Evolutionary conservation across 2,329 filamentous ascomycete species (phyloP).

Genomic region (Chrysosporium keratinophilum): DNA sequence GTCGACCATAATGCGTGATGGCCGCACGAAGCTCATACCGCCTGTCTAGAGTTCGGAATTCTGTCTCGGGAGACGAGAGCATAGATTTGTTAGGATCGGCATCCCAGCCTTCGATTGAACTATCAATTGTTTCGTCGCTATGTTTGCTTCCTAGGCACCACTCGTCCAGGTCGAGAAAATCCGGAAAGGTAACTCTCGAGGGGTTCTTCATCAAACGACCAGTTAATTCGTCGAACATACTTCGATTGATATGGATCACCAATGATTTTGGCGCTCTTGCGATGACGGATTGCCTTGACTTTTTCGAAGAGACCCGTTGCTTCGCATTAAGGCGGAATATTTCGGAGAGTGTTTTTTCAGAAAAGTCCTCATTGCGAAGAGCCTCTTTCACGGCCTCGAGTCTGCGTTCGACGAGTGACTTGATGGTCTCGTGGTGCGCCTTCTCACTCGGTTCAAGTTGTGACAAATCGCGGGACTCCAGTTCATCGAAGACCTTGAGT

Average conservation of each 20-base stretch:
- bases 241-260: conserved; percentile 81
- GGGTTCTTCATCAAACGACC: conserved; percentile 74
- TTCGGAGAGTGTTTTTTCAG: conserved; percentile 53
- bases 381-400: conserved; percentile 59
- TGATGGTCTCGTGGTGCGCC: conserved; percentile 29
- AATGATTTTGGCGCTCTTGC: conserved; percentile 71
- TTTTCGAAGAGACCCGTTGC: conserved; percentile 64
- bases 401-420: conserved; percentile 39
- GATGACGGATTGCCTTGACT: conserved; percentile 80
- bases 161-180: conserved; percentile 61
- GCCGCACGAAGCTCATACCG: conserved; percentile 72
- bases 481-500: conserved; percentile 36
- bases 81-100: conserved; percentile 61
- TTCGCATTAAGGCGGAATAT: conserved; percentile 58
- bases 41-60: conserved; percentile 38
- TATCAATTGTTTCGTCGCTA: conserved; percentile 24
- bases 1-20: conserved; percentile 77
- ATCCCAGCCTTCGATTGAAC: conserved; percentile 55
- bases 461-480: neutral
- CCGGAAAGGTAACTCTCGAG: conserved; percentile 67
- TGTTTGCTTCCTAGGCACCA: conserved; percentile 65
- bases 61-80: conserved; percentile 52
- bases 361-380: conserved; percentile 69
- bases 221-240: conserved; percentile 75
- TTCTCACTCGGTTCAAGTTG: conserved; percentile 28